phyloP scores from a whole-genome alignment of 345 rosid species.

The Sisymbrium altissimum region DNA sequence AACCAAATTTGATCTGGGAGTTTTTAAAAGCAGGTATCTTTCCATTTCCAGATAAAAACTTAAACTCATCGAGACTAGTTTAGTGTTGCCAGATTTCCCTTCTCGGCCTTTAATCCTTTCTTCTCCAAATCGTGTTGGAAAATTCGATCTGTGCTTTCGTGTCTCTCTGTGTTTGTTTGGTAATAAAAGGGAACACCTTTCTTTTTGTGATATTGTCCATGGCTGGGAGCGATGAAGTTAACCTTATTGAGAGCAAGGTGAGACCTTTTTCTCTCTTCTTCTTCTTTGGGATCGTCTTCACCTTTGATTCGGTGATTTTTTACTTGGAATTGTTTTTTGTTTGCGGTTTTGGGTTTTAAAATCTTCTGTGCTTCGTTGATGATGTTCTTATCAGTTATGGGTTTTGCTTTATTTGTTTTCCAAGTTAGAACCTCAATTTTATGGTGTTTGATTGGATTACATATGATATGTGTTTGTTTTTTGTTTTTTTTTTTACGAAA shows the following conservation, averaged over 20 bases:
- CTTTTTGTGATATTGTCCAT: conserved; percentile 21
- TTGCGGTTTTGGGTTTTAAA: too few relatives aligned
- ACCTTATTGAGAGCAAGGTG: conserved; percentile 74
- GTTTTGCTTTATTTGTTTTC: background rate
- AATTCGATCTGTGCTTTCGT: conserved; percentile 27
- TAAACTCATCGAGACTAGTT: conserved; percentile 4
- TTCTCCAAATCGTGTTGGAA: background rate
- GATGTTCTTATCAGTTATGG: background rate
- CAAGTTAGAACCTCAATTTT: background rate
- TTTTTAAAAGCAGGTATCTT: conserved; percentile 6
- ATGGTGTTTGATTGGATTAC: conserved; percentile 1
- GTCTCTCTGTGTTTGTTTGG: conserved; percentile 5
- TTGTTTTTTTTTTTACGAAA: too few relatives aligned
- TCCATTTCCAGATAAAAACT: conserved; percentile 24
- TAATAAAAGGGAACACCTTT: background rate
- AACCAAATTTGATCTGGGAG: conserved; percentile 14
- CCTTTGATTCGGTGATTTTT: background rate
- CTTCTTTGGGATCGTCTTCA: background rate
- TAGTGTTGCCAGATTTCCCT: conserved; percentile 10
- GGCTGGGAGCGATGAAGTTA: conserved; percentile 69
- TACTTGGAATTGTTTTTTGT: fast-evolving
- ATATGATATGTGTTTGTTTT: background rate
- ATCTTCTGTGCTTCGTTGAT: too few relatives aligned
- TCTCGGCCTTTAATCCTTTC: background rate
- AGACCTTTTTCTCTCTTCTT: background rate